Evolutionary conservation across 139 green algal species (phyloP).

Genomic region (Marvania coccoides): DNA sequence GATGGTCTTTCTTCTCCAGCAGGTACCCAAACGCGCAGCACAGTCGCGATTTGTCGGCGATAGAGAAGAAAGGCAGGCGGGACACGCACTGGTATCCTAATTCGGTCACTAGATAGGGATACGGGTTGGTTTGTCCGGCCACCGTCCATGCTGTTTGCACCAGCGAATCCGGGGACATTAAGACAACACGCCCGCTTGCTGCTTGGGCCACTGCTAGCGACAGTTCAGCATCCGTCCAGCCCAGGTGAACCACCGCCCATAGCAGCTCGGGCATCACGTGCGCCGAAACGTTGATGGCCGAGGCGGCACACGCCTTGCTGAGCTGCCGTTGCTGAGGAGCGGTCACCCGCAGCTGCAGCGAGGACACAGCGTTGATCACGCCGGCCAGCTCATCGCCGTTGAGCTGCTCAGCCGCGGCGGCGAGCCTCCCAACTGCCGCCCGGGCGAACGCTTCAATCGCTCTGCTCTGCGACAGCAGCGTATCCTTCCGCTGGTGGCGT

Average conservation of each 20-base stretch:
- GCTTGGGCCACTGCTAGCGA: not conserved
- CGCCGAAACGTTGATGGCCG: not conserved
- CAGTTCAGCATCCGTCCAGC: not conserved
- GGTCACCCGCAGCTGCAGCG: not conserved
- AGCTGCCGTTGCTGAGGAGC: not conserved
- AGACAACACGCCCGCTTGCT: not conserved
- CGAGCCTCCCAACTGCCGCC: not conserved
- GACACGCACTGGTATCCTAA: not conserved
- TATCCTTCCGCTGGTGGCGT: not conserved
- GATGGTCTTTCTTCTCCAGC: not conserved
- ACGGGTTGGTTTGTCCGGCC: no score
- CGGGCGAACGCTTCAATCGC: not conserved
- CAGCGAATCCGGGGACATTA: not conserved
- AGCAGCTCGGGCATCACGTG: not conserved
- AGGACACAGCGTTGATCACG: not conserved
- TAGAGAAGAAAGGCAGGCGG: not conserved
- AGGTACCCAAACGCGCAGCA: constrained; percentile 4
- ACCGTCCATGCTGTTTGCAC: constrained; percentile 1
- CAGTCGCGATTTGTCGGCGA: not conserved
- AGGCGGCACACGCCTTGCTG: not conserved
- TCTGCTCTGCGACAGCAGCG: not conserved
- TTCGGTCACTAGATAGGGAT: not conserved
- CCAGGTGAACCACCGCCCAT: not conserved
- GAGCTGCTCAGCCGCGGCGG: not conserved
- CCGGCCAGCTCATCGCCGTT: not conserved